These are phyloP conservation scores for Biscogniauxia mediterranea DNA, from an alignment of 2,329 filamentous ascomycete genomes.

Conservation along the genomic window DNA sequence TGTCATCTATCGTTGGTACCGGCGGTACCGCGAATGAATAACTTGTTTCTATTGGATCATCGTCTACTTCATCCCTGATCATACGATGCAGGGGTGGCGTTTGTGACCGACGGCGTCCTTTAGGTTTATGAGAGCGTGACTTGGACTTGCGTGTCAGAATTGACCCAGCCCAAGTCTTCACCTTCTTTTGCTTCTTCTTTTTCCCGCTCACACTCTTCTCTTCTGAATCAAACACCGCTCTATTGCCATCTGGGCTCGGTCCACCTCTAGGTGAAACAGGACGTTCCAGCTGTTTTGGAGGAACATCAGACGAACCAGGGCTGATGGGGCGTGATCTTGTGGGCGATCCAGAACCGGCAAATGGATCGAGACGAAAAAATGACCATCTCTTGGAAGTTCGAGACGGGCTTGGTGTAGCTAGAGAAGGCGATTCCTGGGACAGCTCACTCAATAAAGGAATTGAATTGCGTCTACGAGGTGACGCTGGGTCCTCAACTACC, in stretches of 20 bases:
- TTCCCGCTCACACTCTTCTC: slow-evolving; percentile 15
- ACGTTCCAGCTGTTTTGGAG: slow-evolving; percentile 29
- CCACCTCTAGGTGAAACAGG: slow-evolving; percentile 22
- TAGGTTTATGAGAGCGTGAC: slow-evolving; percentile 44
- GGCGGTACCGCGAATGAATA: slow-evolving; percentile 36
- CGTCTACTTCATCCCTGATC: slow-evolving; percentile 29
- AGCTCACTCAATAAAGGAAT: slow-evolving; percentile 53
- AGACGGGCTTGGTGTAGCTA: slow-evolving; percentile 45
- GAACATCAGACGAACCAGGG: slow-evolving; percentile 44
- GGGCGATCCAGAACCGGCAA: slow-evolving; percentile 45
- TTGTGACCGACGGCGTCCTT: slow-evolving; percentile 41
- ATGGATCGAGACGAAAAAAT: slow-evolving; percentile 61
- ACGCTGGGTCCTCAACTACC: slow-evolving; percentile 31
- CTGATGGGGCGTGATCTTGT: slow-evolving; percentile 47
- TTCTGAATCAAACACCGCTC: slow-evolving; percentile 23
- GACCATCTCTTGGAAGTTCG: slow-evolving; percentile 59
- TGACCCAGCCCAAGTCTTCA: slow-evolving; percentile 69
- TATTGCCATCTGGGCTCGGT: slow-evolving; percentile 25
- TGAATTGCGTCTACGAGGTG: slow-evolving; percentile 55
- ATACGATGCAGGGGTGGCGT: slow-evolving; percentile 44
- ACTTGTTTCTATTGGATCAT: slow-evolving; percentile 27
- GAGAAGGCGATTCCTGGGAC: slow-evolving; percentile 34
- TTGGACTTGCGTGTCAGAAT: slow-evolving; percentile 64
- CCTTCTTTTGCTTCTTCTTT: slow-evolving; percentile 64
- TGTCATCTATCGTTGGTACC: slow-evolving; percentile 37